Conservation (phyloP, 177 flowering plant genomes). For the Vitis hybrid region DNA sequence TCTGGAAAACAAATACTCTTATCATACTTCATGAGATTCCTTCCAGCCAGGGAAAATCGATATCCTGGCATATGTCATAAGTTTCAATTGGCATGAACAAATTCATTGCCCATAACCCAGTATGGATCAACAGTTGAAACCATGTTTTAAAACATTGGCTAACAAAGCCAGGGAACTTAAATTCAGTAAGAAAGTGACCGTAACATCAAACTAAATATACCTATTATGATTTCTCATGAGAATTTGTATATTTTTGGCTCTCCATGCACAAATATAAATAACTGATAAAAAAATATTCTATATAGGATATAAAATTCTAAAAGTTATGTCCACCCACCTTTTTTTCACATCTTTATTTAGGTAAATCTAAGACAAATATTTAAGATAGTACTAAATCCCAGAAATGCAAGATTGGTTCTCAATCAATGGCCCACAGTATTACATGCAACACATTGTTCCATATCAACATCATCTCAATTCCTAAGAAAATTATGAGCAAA, state of each 20-base stretch:
- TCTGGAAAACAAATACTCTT: no score
- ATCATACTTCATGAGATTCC: no score
- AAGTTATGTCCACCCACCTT: not conserved
- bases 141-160: no score
- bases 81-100: not conserved
- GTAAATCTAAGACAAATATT: not conserved
- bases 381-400: not conserved
- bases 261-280: not conserved
- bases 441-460: not conserved
- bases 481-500: not conserved
- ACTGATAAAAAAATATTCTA: not conserved
- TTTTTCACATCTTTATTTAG: not conserved
- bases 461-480: not conserved
- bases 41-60: no score
- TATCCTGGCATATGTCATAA: not conserved
- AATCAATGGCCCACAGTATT: not conserved
- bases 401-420: not conserved
- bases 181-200: no score
- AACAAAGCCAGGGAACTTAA: no score
- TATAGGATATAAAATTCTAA: not conserved
- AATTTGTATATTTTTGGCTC: no score
- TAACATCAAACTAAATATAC: no score
- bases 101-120: not conserved
- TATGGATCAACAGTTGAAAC: no score
- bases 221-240: no score